Conservation (phyloP, 257 asterid genomes). For the Ophiorrhiza pumila region DNA sequence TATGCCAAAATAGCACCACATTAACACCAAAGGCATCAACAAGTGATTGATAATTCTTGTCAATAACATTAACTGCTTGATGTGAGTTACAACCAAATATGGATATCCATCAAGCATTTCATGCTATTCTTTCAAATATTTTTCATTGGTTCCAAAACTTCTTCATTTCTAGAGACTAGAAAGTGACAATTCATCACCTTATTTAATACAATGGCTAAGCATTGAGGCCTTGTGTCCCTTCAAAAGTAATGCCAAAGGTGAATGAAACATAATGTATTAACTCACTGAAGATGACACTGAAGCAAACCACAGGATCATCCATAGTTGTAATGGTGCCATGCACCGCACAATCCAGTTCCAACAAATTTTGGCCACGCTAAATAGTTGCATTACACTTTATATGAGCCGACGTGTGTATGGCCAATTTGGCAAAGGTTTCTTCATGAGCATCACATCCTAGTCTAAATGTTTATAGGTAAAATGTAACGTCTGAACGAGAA, state of each 20-base stretch:
- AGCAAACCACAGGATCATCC: not conserved
- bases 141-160: not conserved
- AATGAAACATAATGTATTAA: not conserved
- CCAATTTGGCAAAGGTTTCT: not conserved
- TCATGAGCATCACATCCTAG: not conserved
- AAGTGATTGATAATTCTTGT: not conserved
- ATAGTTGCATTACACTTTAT: not conserved
- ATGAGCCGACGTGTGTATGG: slow-evolving; percentile 3
- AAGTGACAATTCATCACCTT: not conserved
- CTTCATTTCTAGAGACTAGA: not conserved
- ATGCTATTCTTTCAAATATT: not conserved
- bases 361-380: not conserved
- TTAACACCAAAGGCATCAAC: not conserved
- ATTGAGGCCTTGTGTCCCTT: not conserved
- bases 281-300: not conserved
- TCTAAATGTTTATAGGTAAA: not conserved
- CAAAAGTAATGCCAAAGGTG: not conserved
- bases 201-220: not conserved
- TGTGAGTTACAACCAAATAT: not conserved
- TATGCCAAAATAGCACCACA: not conserved
- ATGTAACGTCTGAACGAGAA: not conserved
- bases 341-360: slow-evolving; percentile 15
- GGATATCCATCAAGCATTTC: not conserved
- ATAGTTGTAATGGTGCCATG: slow-evolving; percentile 14
- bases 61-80: not conserved